Conservation (phyloP, 352 stramenopile species). For the Phytophthora fragariaefolia region DNA sequence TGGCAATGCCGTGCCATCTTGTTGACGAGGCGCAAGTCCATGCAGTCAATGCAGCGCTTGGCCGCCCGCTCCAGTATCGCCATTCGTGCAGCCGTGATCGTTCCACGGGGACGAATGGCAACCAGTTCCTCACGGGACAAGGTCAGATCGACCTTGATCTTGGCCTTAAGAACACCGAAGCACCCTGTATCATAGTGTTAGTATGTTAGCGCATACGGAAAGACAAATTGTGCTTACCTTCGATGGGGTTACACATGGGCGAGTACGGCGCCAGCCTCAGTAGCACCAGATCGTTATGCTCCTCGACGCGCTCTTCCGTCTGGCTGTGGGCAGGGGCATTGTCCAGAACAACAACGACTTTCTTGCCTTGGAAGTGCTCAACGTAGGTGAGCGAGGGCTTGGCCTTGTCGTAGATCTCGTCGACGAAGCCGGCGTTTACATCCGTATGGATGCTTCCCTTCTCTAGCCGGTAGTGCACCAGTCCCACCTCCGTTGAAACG, state of each 20-base stretch:
- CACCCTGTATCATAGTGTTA: neutral
- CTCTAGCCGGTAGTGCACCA: neutral
- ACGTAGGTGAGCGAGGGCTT: neutral
- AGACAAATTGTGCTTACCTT: conserved; percentile 1
- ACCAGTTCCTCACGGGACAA: neutral
- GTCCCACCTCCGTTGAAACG: neutral
- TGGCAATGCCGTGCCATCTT: conserved; percentile 11
- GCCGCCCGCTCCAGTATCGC: neutral
- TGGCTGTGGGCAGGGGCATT: conserved; percentile 11
- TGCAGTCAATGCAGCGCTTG: neutral
- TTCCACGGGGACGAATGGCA: neutral
- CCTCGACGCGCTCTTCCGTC: conserved; percentile 3
- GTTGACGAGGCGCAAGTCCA: conserved; percentile 7
- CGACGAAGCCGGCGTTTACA: conserved; percentile 5
- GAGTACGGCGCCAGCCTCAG: conserved; percentile 11
- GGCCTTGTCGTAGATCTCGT: neutral
- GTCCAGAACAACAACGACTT: conserved; percentile 2
- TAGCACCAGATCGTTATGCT: conserved; percentile 13
- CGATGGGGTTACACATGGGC: conserved; percentile 23
- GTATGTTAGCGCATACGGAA: neutral
- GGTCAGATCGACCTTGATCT: neutral
- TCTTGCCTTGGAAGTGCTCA: neutral
- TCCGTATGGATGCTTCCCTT: conserved; percentile 3
- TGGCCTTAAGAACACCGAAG: neutral
- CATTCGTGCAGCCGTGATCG: neutral